Evolutionary conservation across 75 land plant genomes (phyloP).

Genomic region (Adiantum capillusveneris): DNA sequence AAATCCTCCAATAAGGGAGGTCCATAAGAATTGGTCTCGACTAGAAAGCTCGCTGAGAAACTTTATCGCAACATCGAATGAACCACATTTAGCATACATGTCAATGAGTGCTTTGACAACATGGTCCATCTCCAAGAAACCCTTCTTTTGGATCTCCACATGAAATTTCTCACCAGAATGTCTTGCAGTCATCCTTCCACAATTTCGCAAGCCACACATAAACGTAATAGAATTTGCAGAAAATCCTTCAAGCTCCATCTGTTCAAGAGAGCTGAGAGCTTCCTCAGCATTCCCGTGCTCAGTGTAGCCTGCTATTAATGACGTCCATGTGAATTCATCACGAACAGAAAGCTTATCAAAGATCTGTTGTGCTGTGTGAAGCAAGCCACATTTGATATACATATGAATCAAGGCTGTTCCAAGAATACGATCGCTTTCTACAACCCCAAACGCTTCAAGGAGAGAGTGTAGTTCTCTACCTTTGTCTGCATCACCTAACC

Average conservation of each 20-base stretch:
- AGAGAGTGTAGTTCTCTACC: conserved; percentile 56
- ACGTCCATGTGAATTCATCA: conserved; percentile 56
- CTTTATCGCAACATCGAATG: conserved; percentile 10
- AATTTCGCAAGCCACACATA: conserved; percentile 22
- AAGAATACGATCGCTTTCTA: conserved; percentile 19
- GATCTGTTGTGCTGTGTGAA: conserved; percentile 35
- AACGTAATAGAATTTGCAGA: conserved; percentile 26
- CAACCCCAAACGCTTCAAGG: conserved; percentile 24
- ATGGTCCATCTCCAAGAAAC: conserved; percentile 27
- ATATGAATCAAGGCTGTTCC: conserved; percentile 56
- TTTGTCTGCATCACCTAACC: conserved; percentile 33
- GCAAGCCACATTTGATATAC: conserved; percentile 51
- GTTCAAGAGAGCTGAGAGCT: conserved; percentile 34
- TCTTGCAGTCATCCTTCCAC: conserved; percentile 12
- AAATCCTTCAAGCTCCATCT: conserved; percentile 25
- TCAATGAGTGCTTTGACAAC: conserved; percentile 42
- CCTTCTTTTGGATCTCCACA: conserved; percentile 21
- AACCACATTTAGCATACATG: conserved; percentile 33
- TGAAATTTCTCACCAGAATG: conserved; percentile 36
- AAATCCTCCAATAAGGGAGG: conserved; percentile 35
- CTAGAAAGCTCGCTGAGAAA: conserved; percentile 16
- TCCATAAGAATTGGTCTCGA: conserved; percentile 43
- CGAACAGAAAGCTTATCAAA: conserved; percentile 37
- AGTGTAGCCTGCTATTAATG: conserved; percentile 62
- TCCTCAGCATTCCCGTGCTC: conserved; percentile 34